Conservation (phyloP, 2,329 filamentous ascomycete genomes). For the Fusarium anguioides region DNA sequence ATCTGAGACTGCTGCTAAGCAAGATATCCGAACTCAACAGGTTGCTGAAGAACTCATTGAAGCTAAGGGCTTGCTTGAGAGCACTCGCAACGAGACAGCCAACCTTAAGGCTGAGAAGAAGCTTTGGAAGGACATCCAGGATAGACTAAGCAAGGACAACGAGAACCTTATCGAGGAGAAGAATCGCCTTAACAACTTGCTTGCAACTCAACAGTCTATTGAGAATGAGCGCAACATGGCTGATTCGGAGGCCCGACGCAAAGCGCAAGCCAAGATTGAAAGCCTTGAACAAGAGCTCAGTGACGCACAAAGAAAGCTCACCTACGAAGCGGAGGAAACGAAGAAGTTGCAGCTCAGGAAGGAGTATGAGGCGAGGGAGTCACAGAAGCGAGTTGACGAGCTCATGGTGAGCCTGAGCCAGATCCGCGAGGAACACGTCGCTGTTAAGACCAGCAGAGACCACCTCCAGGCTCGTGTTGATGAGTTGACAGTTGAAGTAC, state of each 20-base stretch:
- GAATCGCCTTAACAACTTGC: slow-evolving; percentile 81
- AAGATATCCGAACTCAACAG: slow-evolving; percentile 90
- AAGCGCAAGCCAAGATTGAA: slow-evolving; percentile 82
- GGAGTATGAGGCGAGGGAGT: slow-evolving; percentile 89
- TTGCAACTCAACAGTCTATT: slow-evolving; percentile 86
- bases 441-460: slow-evolving; percentile 87
- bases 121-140: slow-evolving; percentile 93
- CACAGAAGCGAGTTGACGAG: slow-evolving; percentile 92
- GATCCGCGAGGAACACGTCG: slow-evolving; percentile 86
- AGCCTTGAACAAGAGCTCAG: slow-evolving; percentile 81
- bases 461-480: slow-evolving; percentile 90
- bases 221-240: slow-evolving; percentile 91
- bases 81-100: slow-evolving; percentile 87
- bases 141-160: slow-evolving; percentile 87
- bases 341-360: slow-evolving; percentile 86
- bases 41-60: slow-evolving; percentile 94
- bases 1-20: slow-evolving; percentile 86
- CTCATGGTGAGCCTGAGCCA: slow-evolving; percentile 82
- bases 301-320: slow-evolving; percentile 83
- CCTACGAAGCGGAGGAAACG: slow-evolving; percentile 83
- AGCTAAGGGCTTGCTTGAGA: slow-evolving; percentile 82
- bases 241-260: slow-evolving; percentile 83
- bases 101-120: slow-evolving; percentile 96
- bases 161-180: slow-evolving; percentile 87
- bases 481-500: slow-evolving; percentile 87